Evolutionary conservation across 1,139 yeast genomes (phyloP), one percentile per base, ranked within the genome.

Genomic region (Petasospora rhodanensis): DNA sequence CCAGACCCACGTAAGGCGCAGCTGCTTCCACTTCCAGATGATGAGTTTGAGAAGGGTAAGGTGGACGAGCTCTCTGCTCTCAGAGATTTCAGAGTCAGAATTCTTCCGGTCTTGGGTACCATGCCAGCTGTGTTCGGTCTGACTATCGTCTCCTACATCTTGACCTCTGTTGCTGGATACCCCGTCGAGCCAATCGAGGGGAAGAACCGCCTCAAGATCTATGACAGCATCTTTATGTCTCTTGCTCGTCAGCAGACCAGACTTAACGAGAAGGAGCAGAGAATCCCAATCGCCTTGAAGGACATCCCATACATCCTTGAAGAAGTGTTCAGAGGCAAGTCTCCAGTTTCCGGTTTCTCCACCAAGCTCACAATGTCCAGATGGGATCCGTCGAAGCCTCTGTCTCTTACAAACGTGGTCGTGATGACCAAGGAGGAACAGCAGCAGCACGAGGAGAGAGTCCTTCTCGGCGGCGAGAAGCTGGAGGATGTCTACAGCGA

Each of bases 71-170:
- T 91, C 32, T 78, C 95, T 35, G 94, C 96, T 1, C 61, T 91
- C 42, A 79, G 76, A 50, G 89, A 87, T 62, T 91, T 91, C 65
- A 71, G 98, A 45, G 96, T 89, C 5, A 71, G 98, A 47, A 89
- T 91, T 33, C 67, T 91, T 40, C 98, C 98, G 0, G 98, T 91
- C 0, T 63, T 91, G 43, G 97, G 98, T 2, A 86, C 98, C 0
- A 76, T 91, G 79, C 98, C 98, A 1, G 96, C 93, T 7, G 82
- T 89, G 62, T 91, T 91, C 63, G 98, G 98, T 1, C 68, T 91
- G 31, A 76, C 95, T 0, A 71, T 91, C 39, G 94, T 96, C 3
- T 81, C 96, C 0, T 80, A 84, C 58, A 66, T 91, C 26, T 61
- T 91, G 31, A 83, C 95, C 3, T 64, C 73, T 6, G 76, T 87